Evolutionary conservation across 177 flowering plant genomes (phyloP), one percentile per base, ranked within the genome.

Genomic region (Telopea speciosissima): DNA sequence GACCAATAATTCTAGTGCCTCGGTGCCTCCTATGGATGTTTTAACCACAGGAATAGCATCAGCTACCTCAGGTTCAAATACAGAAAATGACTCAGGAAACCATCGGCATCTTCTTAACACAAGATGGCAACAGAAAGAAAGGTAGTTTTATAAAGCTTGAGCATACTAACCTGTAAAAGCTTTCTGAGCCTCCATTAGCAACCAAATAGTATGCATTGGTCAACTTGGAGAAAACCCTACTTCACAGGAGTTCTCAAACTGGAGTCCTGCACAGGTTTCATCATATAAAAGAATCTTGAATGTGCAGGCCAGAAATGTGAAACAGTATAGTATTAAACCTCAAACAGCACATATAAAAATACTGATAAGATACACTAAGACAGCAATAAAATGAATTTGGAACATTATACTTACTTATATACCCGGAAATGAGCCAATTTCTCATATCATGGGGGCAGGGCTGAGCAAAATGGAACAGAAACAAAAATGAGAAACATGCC

Each of bases 201-300:
- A 93, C 98, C 73, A 93, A 79, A 73, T 97, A 91, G 68, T 87
- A 93, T 0, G 92, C 93, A 84, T 93, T 91, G n/a, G 98, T 93
- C 65, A 93, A 79, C 87, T 93, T 93, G 63, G 98, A 89, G 70
- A 93, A 93, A 2, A 89, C 94, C 45, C 97, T 74, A 91, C 68
- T 54, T 91, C 97, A 79, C 97, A 85, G 5, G 79, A 74, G 65
- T 91, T 91, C 80, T 91, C 97, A 79, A 89, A 91, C 72, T 85
- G 88, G 73, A 91, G 83, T 17, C 97, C 97, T 91, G 77, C 61
- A 77, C 25, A 70, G 19, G 3, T 49, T 49, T 49, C 17, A 49
- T 49, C 14, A 49, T 2, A 49, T 49, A 49, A 12, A 12, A 49
- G 19, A 49, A 49, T 49, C 54, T 49, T 49, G n/a, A n/a, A n/a